These are phyloP conservation scores for Flaveria linearis DNA, from an alignment of 129 eudicot genomes.

Conservation along the genomic window DNA sequence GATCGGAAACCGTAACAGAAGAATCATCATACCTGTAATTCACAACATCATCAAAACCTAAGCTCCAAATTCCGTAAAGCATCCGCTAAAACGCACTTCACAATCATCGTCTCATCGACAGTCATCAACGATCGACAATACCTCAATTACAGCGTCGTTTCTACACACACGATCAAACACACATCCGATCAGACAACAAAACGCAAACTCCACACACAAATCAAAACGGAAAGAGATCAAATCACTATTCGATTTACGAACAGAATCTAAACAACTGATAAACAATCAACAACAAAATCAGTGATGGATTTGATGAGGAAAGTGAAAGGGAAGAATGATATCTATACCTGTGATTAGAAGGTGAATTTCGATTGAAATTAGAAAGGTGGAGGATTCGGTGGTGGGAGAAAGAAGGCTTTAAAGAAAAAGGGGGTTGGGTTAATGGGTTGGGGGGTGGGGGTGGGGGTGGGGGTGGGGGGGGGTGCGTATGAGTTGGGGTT, in stretches of 20 bases:
- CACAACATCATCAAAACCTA: too few species aligned
- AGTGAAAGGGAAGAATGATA: neutral
- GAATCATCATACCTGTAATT: slow-evolving; percentile 8
- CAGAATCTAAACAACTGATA: too few species aligned
- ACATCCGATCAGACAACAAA: too few species aligned
- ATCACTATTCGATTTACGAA: too few species aligned
- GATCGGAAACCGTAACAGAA: neutral
- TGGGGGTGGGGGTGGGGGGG: slow-evolving; percentile 35
- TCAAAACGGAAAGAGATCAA: too few species aligned
- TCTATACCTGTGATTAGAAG: slow-evolving; percentile 19
- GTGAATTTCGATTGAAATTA: slow-evolving; percentile 25
- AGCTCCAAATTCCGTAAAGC: too few species aligned
- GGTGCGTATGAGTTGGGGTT: slow-evolving; percentile 39
- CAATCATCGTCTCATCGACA: too few species aligned
- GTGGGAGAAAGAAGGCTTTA: slow-evolving; percentile 18
- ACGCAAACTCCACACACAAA: too few species aligned
- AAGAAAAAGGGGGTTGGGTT: neutral
- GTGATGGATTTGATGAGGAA: slow-evolving; percentile 21
- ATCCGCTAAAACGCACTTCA: too few species aligned
- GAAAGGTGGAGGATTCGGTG: slow-evolving; percentile 30
- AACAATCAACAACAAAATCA: neutral
- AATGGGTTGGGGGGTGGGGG: neutral
- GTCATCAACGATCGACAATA: too few species aligned
- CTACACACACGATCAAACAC: too few species aligned
- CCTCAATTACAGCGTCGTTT: too few species aligned